Evolutionary conservation across 768 basidiomycete species (phyloP), one percentile per base, ranked within the genome.

Genomic region (Austroboletus eburneus): DNA sequence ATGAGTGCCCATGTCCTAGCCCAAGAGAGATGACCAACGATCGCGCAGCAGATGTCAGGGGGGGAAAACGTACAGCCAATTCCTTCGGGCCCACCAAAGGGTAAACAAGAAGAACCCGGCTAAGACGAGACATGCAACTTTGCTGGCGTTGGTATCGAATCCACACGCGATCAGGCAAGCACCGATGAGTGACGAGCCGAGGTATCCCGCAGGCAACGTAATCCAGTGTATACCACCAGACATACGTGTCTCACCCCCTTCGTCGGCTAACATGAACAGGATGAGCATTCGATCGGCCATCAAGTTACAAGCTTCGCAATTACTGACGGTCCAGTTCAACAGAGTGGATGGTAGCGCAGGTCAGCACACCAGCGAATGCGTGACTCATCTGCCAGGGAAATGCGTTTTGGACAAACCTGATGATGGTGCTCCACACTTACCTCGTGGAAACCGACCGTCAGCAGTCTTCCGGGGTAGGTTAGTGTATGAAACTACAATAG

Each of bases 371-470:
- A 37, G 80, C 70, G 45, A 91, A 55, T 5, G 90, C 90, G 64
- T 93, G 90, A 74, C 86, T 88, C 86, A 91, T 87, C 87, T 90
- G 36, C 6, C 25, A 14, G 39, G 40, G 41, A 48, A 45, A 42
- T 23, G 42, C 14, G 45, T 51, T 27, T 29, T 32, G 7, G 6
- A 17, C 16, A 21, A 30, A 37, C 29, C 34, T 34, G 42, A 36
- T 32, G 34, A 36, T 42, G 13, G 21, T 55, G 64, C 24, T 14
- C 17, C n/a, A 16, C 10, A 24, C 55, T 49, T 55, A 85, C 88
- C 72, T 92, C 90, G 66, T 92, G 90, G 61, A 92, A 91, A 39
- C 90, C 90, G 39, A 92, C 90, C 2, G 90, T 91, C 42, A 91
- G 75, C 43, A 91, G 64, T 57, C 89, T 62, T 88, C 54, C 22